phyloP scores from a whole-genome alignment of 495 filamentous ascomycete species.

The Pseudotulostoma volvatum region DNA sequence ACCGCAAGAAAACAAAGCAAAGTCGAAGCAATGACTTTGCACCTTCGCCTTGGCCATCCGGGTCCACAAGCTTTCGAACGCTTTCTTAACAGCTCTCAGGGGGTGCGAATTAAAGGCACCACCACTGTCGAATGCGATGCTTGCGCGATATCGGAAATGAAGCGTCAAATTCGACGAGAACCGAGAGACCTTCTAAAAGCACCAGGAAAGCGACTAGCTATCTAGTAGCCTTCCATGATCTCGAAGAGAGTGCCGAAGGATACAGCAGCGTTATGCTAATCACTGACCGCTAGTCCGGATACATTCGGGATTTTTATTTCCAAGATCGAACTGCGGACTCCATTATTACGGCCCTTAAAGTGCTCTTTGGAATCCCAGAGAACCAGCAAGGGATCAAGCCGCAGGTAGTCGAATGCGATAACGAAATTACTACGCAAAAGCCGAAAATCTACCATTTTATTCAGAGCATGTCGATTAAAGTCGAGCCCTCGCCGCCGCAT shows the following conservation, averaged over 20 bases:
- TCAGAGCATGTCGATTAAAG: neutral
- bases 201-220: neutral
- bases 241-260: neutral
- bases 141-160: neutral
- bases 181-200: neutral
- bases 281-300: neutral
- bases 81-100: neutral
- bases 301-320: conserved; percentile 1
- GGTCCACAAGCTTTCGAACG: conserved; percentile 1
- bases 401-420: conserved; percentile 1
- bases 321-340: neutral
- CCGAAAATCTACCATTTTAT: neutral
- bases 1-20: conserved; percentile 1
- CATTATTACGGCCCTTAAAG: neutral
- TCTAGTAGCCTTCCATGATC: conserved; percentile 1
- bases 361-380: conserved; percentile 1
- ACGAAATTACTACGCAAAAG: neutral
- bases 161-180: conserved; percentile 1
- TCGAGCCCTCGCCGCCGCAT: neutral
- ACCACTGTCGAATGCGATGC: conserved; percentile 1
- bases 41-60: conserved; percentile 1
- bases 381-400: conserved; percentile 1
- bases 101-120: neutral
- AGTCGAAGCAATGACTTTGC: conserved; percentile 1
- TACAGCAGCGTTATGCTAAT: conserved; percentile 1